A percentile compares a stretch with the other conserved stretches of the same genome.
These are phyloP conservation scores for Phallus indusiatus DNA, from an alignment of 768 basidiomycete genomes.

Conservation along the genomic window DNA sequence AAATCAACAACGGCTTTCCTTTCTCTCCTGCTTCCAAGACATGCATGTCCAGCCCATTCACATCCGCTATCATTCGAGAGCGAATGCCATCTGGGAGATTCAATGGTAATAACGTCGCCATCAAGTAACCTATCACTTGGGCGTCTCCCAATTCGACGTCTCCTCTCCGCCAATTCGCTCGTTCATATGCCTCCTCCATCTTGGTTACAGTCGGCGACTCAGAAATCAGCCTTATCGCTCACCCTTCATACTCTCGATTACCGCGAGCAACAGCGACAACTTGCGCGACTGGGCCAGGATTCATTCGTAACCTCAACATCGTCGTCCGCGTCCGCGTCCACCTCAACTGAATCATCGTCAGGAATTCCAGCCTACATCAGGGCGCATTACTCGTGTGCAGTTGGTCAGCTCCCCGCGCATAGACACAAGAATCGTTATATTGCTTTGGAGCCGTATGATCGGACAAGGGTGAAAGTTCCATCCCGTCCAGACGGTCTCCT, in stretches of 20 bases:
- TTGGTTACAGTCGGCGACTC: slow-evolving; percentile 2
- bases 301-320: slow-evolving; percentile 14
- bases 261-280: slow-evolving; percentile 1
- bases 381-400: slow-evolving; percentile 47
- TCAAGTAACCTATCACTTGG: not conserved
- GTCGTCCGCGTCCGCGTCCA: slow-evolving; percentile 13
- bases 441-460: slow-evolving; percentile 73
- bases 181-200: slow-evolving; percentile 2
- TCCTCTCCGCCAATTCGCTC: not conserved
- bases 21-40: slow-evolving; percentile 35
- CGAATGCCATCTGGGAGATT: slow-evolving; percentile 22
- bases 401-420: slow-evolving; percentile 39
- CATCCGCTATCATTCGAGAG: slow-evolving; percentile 28
- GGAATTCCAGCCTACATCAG: slow-evolving; percentile 14
- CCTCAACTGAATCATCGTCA: slow-evolving; percentile 10
- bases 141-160: not conserved
- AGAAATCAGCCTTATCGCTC: not conserved
- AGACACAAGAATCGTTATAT: slow-evolving; percentile 53
- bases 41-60: slow-evolving; percentile 43
- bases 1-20: slow-evolving; percentile 36
- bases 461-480: slow-evolving; percentile 58
- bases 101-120: not conserved
- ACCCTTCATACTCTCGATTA: not conserved
- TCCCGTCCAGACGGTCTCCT: slow-evolving; percentile 15
- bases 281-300: not conserved